Percentiles rank a stretch among this genome's conserved stretches.
phyloP scores from a whole-genome alignment of 208 protist genomes.

The Trypanosomatidae sp. region DNA sequence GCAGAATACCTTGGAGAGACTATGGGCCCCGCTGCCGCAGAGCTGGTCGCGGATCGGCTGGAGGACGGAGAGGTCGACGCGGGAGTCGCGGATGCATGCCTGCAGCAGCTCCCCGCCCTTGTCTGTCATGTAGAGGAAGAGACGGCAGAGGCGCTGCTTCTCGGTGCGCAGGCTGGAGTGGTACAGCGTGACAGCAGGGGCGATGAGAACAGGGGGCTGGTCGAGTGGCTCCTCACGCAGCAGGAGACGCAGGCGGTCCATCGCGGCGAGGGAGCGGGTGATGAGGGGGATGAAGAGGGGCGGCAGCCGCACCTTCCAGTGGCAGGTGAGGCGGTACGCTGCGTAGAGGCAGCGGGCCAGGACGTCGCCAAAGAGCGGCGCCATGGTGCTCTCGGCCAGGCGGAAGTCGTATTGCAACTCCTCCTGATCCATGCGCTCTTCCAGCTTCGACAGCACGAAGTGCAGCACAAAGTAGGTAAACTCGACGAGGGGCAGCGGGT shows the following conservation, averaged over 20 bases:
- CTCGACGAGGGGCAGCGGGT: constrained; percentile 31
- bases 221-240: constrained; percentile 17
- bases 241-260: constrained; percentile 22
- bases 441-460: constrained; percentile 53
- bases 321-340: constrained; percentile 41
- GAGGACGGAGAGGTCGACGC: constrained; percentile 39
- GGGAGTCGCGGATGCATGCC: constrained; percentile 30
- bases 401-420: constrained; percentile 25
- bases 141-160: constrained; percentile 34
- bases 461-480: constrained; percentile 64
- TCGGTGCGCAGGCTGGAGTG: constrained; percentile 20
- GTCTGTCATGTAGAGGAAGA: constrained; percentile 28
- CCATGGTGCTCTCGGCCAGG: constrained; percentile 38
- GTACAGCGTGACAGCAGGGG: constrained; percentile 19
- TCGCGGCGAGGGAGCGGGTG: constrained; percentile 29
- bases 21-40: constrained; percentile 29
- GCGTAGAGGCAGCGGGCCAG: constrained; percentile 55
- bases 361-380: constrained; percentile 70
- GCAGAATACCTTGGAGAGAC: constrained; percentile 56
- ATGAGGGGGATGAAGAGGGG: constrained; percentile 41
- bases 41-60: constrained; percentile 62
- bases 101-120: constrained; percentile 27
- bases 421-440: constrained; percentile 36
- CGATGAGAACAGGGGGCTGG: constrained; percentile 16
- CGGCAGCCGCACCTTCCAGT: constrained; percentile 46